Conservation (phyloP, 345 rosid genomes). For the Cardiospermum halicacabum region DNA sequence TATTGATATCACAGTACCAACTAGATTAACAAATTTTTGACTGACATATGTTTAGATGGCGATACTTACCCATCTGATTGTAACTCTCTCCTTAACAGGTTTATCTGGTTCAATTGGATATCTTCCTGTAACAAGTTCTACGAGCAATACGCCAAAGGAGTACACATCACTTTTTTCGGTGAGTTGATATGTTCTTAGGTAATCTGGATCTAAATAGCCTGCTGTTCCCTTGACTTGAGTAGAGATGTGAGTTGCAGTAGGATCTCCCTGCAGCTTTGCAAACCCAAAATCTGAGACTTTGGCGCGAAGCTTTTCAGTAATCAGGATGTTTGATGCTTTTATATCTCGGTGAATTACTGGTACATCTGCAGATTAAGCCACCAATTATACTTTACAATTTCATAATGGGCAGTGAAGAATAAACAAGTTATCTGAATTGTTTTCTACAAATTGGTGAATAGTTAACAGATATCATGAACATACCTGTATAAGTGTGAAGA, state of each 20-base stretch:
- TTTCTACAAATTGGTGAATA: background rate
- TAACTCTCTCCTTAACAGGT: constrained; percentile 43
- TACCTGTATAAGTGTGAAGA: constrained; percentile 85
- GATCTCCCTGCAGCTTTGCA: constrained; percentile 56
- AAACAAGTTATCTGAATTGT: background rate
- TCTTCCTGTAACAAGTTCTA: constrained; percentile 72
- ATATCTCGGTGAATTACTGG: constrained; percentile 92
- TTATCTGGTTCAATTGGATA: constrained; percentile 60
- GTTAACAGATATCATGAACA: background rate
- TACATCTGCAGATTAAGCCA: constrained; percentile 48
- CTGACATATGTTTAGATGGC: too few relatives aligned
- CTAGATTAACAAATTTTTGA: too few relatives aligned
- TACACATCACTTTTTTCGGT: constrained; percentile 82
- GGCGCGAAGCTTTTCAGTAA: constrained; percentile 80
- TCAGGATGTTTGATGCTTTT: constrained; percentile 70
- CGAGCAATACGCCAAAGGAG: constrained; percentile 80
- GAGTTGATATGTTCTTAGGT: constrained; percentile 69
- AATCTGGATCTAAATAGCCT: constrained; percentile 84
- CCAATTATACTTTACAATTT: constrained; percentile 15
- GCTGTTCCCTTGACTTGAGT: constrained; percentile 80
- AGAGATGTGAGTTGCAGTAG: constrained; percentile 62
- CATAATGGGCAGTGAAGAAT: background rate
- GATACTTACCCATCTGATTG: constrained; percentile 62
- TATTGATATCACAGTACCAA: too few relatives aligned
- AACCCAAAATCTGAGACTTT: constrained; percentile 93